Base-by-base conservation (phyloP, 352 stramenopile species). In the Phytophthora melonis region DNA sequence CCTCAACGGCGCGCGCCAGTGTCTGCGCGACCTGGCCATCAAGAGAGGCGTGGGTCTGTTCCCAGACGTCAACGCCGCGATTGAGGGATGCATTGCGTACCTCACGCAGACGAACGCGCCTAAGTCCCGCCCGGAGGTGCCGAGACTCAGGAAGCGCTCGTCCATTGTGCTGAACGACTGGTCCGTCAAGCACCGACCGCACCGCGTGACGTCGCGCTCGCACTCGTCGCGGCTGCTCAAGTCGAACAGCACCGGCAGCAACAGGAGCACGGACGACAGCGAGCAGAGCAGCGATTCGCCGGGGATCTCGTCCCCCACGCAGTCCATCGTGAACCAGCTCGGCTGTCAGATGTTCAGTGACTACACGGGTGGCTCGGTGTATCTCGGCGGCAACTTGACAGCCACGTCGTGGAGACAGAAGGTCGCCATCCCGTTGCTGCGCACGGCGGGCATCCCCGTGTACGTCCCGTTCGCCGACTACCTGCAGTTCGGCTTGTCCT, bases 401-500 rank as follows among this genome's bases (percentile, higher is more conserved):
- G 81, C 83, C 7, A 93, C 88, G 14, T 90, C 83, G 1, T 96
- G 90, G 90, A 81, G 90, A 56, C 83, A 94, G 59, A 82, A 85
- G 32, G 82, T 93, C 0, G 89, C 87, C 2, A 87, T 96, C 30
- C 90, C 88, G 23, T 63, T 90, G 58, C 78, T 95, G 19, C 85
- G 87, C n/a, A 81, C 82, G n/a, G 88, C 84, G 5, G 82, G 85
- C 0, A 87, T 96, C 49, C 79, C 84, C 52, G 91, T 94, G 52
- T 94, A 91, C 72, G 87, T 93, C 8, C 90, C 86, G 14, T 87
- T 82, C 54, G 78, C 89, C 19, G 88, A 95, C 73, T 96, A 92
- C 58, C 60, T 91, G 25, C 81, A 85, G n/a, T 81, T 86, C 16
- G 83, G 89, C 39, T 66, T 93, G 34, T 80, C 84, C 18, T 75